Evolutionary conservation across 1,139 yeast genomes (phyloP), one percentile per base, ranked within the genome.

Genomic region (Diutina catenulata): DNA sequence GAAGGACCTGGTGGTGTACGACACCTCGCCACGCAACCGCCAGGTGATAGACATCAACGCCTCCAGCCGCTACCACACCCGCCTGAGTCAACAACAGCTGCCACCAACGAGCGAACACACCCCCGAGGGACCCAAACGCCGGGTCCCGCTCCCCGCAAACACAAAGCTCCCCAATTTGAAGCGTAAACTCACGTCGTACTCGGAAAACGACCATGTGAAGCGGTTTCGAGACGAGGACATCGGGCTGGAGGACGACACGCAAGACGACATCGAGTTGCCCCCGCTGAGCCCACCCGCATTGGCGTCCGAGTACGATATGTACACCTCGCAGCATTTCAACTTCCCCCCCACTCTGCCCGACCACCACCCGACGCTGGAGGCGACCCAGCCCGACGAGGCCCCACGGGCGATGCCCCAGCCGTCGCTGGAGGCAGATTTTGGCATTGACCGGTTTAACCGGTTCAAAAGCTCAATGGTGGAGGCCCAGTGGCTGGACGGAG

Each of bases 391-490:
- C 39, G 14, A 23, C n/a, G n/a, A n/a, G n/a, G n/a, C 35, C 16
- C 46, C 37, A 10, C 65, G 68, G 38, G 23, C 23, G 7, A 29
- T 27, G 19, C 7, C 13, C n/a, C n/a, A n/a, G n/a, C 35, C 35
- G 8, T 20, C 25, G 18, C 64, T 70, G 2, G 73, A 67, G 15
- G 60, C 68, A 2, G 72, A 66, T 46, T 67, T 67, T 45, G 72
- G 73, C 2, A 66, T 67, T 29, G 73, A 67, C 42, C 55, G 55
- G 35, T 67, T 67, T 45, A 65, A 67, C 42, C 49, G 73, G 20
- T 67, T 60, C 47, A 57, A 52, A 40, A 28, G 13, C 5, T 28
- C 32, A 8, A 16, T 13, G 7, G 28, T 25, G 8, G 35, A 31
- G 9, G 10, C 22, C 15, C 35, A 21, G 16, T 8, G n/a, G 22